Evolutionary conservation across 306 rosid genomes (phyloP).

Genomic region (Vigna nakashimae): DNA sequence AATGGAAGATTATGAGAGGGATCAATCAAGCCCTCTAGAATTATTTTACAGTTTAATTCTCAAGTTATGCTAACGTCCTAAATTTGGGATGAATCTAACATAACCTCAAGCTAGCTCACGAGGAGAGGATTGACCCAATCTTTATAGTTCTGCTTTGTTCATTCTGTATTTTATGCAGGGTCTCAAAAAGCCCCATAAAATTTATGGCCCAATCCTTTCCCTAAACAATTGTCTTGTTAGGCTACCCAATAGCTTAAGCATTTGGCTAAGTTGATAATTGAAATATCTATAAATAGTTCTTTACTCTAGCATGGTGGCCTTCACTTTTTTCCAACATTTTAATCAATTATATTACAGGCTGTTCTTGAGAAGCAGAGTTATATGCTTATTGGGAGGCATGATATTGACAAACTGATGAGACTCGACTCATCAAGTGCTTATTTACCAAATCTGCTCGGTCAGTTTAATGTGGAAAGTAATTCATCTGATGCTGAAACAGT

Average conservation of each 20-base stretch:
- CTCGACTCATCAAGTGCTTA: conserved; percentile 81
- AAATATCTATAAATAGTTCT: conserved; percentile 12
- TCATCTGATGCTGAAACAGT: conserved; percentile 74
- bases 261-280: conserved; percentile 31
- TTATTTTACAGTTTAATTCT: too few relatives aligned
- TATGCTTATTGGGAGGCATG: conserved; percentile 98
- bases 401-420: conserved; percentile 92
- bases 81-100: not conserved
- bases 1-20: too few relatives aligned
- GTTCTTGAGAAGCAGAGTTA: conserved; percentile 99
- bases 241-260: conserved; percentile 5
- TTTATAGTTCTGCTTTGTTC: not conserved
- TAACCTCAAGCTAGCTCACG: not conserved
- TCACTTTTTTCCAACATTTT: conserved; percentile 23
- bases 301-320: conserved; percentile 24
- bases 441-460: conserved; percentile 70
- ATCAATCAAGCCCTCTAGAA: too few relatives aligned
- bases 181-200: not conserved
- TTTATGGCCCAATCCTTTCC: not conserved
- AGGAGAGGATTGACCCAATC: not conserved
- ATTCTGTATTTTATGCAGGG: not conserved
- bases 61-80: not conserved
- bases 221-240: not conserved
- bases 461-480: conserved; percentile 56
- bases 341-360: conserved; percentile 66